phyloP scores from a whole-genome alignment of 202 grass and related monocot species.

The Zoysia matrella region DNA sequence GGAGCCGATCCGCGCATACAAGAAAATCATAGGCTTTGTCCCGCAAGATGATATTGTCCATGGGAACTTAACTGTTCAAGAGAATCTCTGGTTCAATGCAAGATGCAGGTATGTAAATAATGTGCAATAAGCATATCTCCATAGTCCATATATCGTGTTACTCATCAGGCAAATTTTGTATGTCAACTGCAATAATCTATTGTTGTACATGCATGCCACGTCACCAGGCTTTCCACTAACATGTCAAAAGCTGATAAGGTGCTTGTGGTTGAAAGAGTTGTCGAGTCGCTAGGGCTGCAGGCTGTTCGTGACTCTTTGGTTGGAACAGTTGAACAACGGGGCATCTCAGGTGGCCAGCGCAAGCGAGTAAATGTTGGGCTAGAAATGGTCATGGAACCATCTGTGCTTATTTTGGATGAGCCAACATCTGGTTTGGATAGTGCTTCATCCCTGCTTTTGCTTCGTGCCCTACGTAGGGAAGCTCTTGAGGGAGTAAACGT shows the following conservation, averaged over 20 bases:
- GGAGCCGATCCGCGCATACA: conserved; percentile 86
- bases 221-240: conserved; percentile 73
- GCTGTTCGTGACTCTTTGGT: conserved; percentile 89
- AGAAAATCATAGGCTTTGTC: conserved; percentile 95
- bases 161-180: background rate
- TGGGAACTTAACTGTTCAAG: conserved; percentile 93
- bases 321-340: conserved; percentile 85
- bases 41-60: conserved; percentile 99
- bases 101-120: conserved; percentile 77
- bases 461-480: conserved; percentile 84
- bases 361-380: conserved; percentile 96
- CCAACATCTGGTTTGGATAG: conserved; percentile 96
- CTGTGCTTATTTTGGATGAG: conserved; percentile 89
- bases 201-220: no score
- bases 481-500: conserved; percentile 96
- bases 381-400: conserved; percentile 99
- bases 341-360: conserved; percentile 93
- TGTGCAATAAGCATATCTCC: background rate
- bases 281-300: conserved; percentile 88
- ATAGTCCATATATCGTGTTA: background rate
- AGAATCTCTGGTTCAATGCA: conserved; percentile 97
- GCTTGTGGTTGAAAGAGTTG: conserved; percentile 90
- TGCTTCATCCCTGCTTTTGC: conserved; percentile 81
- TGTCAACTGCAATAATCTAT: no score
- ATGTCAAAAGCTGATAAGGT: conserved; percentile 96